These are phyloP conservation scores for Saccharomyces uvarum DNA, from an alignment of 1,139 yeast species.

Conservation along the genomic window DNA sequence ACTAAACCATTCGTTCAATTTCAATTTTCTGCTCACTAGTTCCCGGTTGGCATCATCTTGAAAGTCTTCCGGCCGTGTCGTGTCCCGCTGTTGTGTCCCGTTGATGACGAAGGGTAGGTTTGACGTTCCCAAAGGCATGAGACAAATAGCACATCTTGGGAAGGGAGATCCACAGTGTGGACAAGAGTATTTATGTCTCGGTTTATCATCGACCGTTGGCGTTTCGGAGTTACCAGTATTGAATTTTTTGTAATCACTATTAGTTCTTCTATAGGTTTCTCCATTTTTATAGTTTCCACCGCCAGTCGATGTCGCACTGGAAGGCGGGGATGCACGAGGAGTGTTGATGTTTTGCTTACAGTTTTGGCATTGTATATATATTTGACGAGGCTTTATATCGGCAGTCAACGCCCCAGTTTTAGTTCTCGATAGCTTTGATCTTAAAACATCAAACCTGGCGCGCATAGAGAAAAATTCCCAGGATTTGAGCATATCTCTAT, in stretches of 20 bases:
- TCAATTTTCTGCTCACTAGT: slow-evolving; percentile 12
- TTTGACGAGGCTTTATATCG: slow-evolving; percentile 60
- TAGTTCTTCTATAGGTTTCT: background rate
- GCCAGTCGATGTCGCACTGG: background rate
- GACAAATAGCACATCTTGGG: slow-evolving; percentile 86
- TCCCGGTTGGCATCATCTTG: slow-evolving; percentile 26
- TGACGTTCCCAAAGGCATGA: slow-evolving; percentile 72
- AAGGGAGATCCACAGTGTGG: slow-evolving; percentile 85
- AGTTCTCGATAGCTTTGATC: slow-evolving; percentile 57
- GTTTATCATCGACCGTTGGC: slow-evolving; percentile 7
- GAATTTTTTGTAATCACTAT: slow-evolving; percentile 1
- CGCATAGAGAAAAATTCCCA: slow-evolving; percentile 75
- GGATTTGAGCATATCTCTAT: slow-evolving; percentile 67
- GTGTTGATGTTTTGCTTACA: slow-evolving; percentile 67
- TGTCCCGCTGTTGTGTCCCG: slow-evolving; percentile 18
- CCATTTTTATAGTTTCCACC: background rate
- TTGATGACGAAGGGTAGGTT: slow-evolving; percentile 31
- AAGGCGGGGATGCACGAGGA: slow-evolving; percentile 6
- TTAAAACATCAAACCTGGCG: slow-evolving; percentile 76
- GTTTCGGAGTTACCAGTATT: background rate
- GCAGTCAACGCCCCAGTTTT: slow-evolving; percentile 43
- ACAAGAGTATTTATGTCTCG: slow-evolving; percentile 42
- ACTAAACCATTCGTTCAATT: slow-evolving; percentile 61
- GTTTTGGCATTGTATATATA: slow-evolving; percentile 68
- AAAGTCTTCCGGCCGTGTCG: slow-evolving; percentile 36